Evolutionary conservation across 2,329 filamentous ascomycete genomes (phyloP), one percentile per base, ranked within the genome.

Genomic region (Penicillium sp.): DNA sequence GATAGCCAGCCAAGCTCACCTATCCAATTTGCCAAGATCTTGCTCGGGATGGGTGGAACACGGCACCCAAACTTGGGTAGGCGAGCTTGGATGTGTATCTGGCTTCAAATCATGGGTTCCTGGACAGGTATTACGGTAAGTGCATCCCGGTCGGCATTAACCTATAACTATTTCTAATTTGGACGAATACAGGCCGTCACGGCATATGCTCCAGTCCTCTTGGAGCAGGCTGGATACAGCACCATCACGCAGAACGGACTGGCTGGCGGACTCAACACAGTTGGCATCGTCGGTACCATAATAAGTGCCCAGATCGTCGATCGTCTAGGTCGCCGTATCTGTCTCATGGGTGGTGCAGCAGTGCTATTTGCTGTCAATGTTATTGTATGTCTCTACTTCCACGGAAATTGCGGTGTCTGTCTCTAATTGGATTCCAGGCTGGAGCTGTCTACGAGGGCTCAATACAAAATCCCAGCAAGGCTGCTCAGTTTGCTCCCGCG

Each of bases 291-390:
- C 2, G 80, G 80, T 1, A 84, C 81, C 2, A 78, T 81, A 33
- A 80, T 81, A 55, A 79, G 77, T 52, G 78, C 81, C 1, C 77
- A 81, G 50, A 79, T 83, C 11, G 76, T 84, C 33, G 82, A 84
- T 63, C 74, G 75, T 1, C 66, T 83, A 6, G 81, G 82, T n/a
- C 76, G 81, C 4, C 69, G 74, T 21, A 60, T 54, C 9, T 79
- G 78, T 59, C 58, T 80, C 26, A 77, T 80, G 62, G 66, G 69
- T 14, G 77, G 77, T 35, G 67, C 77, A 2, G 66, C 67, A n/a
- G 66, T 70, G 3, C 62, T 81, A 1, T 78, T 77, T 39, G 61
- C 67, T 4, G 78, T 80, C 16, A 78, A 80, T 43, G 43, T 80
- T 3, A 72, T 81, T 53, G 73, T 73, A 55, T 21, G 65, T 60